Evolutionary conservation across 1,284 basidiomycete genomes (phyloP).

Genomic region (Naganishia sp.): DNA sequence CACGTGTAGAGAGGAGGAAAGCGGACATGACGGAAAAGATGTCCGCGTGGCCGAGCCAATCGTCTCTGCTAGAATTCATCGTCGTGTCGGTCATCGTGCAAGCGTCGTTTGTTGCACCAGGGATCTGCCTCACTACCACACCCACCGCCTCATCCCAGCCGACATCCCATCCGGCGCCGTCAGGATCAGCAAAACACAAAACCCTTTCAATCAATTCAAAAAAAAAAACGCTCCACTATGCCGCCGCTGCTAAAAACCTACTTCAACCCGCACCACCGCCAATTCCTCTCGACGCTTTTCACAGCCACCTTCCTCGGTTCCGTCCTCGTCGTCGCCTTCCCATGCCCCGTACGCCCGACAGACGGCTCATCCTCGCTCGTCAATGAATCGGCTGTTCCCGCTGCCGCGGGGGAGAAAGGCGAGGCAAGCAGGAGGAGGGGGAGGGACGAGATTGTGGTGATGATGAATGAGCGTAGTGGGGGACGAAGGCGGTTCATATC

Average conservation of each 20-base stretch:
- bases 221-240: slow-evolving; percentile 38
- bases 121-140: not conserved
- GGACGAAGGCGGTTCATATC: slow-evolving; percentile 47
- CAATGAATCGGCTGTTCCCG: slow-evolving; percentile 28
- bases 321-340: slow-evolving; percentile 52
- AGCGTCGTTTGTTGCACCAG: not conserved
- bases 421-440: slow-evolving; percentile 1
- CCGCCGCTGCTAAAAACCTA: slow-evolving; percentile 52
- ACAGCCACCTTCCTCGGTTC: slow-evolving; percentile 53
- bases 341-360: slow-evolving; percentile 48
- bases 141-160: not conserved
- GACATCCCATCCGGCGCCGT: not conserved
- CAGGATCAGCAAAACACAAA: not conserved
- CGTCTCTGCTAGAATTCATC: not conserved
- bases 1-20: not conserved
- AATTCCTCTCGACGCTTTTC: slow-evolving; percentile 52
- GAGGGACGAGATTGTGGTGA: slow-evolving; percentile 47
- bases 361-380: slow-evolving; percentile 32
- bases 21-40: not conserved
- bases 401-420: not conserved
- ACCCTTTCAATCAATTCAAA: not conserved
- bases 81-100: not conserved
- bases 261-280: slow-evolving; percentile 51
- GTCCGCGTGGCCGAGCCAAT: not conserved
- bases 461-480: slow-evolving; percentile 52